Evolutionary conservation across 2,329 filamentous ascomycete species (phyloP).

Genomic region (Sporothrix pseudoabietina): DNA sequence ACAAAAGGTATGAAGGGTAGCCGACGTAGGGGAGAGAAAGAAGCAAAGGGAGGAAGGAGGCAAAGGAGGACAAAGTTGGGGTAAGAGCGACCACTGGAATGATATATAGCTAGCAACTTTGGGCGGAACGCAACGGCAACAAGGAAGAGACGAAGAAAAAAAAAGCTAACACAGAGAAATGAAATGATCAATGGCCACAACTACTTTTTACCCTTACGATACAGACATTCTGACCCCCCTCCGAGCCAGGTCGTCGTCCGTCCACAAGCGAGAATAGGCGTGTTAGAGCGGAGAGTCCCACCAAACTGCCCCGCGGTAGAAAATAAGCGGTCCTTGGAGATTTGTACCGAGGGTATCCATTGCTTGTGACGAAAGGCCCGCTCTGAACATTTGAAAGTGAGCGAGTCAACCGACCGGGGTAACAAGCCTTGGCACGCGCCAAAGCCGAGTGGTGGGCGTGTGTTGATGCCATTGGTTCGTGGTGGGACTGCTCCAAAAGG

Average conservation of each 20-base stretch:
- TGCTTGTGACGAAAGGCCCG: constrained; percentile 21
- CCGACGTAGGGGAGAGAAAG: not conserved
- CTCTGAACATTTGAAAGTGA: not conserved
- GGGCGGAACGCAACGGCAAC: constrained; percentile 13
- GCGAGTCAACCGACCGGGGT: constrained; percentile 21
- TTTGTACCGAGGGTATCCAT: constrained; percentile 41
- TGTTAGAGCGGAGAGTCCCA: not conserved
- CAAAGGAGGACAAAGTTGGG: constrained; percentile 9
- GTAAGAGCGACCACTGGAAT: constrained; percentile 20
- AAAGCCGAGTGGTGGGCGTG: constrained; percentile 27
- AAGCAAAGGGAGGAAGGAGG: constrained; percentile 6
- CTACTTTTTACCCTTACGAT: not conserved
- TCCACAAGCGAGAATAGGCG: constrained; percentile 22
- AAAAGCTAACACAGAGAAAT: not conserved
- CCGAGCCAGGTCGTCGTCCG: not conserved
- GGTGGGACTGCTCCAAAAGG: not conserved
- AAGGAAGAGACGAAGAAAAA: not conserved
- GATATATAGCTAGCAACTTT: constrained; percentile 13
- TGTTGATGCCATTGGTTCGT: not conserved
- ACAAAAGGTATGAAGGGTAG: not conserved
- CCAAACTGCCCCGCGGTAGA: constrained; percentile 28
- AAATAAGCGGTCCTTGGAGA: constrained; percentile 28
- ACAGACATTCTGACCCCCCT: too few relatives aligned
- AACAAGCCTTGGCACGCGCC: constrained; percentile 33
- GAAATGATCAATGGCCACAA: not conserved